Conservation (phyloP, 2,329 filamentous ascomycete genomes). For the Aureobasidium sp. region DNA sequence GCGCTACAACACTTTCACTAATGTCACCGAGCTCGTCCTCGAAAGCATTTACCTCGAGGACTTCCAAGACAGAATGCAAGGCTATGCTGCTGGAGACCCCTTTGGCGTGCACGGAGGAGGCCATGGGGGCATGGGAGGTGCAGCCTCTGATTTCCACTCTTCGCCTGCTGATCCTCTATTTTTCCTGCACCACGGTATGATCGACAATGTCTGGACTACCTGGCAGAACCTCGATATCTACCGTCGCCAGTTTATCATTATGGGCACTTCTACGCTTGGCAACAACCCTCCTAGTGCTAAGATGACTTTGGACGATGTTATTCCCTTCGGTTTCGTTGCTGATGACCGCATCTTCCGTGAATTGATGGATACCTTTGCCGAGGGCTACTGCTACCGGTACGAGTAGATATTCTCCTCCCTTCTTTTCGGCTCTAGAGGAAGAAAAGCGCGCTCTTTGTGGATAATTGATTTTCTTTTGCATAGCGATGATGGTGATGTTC, state of each 20-base stretch:
- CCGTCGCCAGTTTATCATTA: slow-evolving; percentile 34
- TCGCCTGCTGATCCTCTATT: slow-evolving; percentile 44
- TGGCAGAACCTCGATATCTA: slow-evolving; percentile 44
- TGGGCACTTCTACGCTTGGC: slow-evolving; percentile 40
- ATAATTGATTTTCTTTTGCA: not conserved
- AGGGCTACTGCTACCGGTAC: slow-evolving; percentile 30
- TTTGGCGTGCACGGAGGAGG: slow-evolving; percentile 40
- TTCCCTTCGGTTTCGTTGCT: slow-evolving; percentile 30
- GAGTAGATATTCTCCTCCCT: slow-evolving; percentile 17
- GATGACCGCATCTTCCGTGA: slow-evolving; percentile 23
- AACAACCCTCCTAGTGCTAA: slow-evolving; percentile 38
- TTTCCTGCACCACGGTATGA: slow-evolving; percentile 40
- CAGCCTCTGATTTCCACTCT: slow-evolving; percentile 38
- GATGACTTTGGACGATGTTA: slow-evolving; percentile 38
- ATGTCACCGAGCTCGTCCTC: slow-evolving; percentile 23
- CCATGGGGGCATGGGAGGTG: slow-evolving; percentile 43
- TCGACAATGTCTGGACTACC: slow-evolving; percentile 43
- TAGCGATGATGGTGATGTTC: no score
- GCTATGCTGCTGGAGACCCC: slow-evolving; percentile 25
- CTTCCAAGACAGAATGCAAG: slow-evolving; percentile 27
- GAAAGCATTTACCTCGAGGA: slow-evolving; percentile 23
- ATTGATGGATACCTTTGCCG: slow-evolving; percentile 28
- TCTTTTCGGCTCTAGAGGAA: not conserved
- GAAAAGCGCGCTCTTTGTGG: not conserved
- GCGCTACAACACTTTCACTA: slow-evolving; percentile 21